A percentile compares a stretch with the other conserved stretches of the same genome.
phyloP scores from a whole-genome alignment of 176 grass and related monocot genomes.

The Eleusine indica region DNA sequence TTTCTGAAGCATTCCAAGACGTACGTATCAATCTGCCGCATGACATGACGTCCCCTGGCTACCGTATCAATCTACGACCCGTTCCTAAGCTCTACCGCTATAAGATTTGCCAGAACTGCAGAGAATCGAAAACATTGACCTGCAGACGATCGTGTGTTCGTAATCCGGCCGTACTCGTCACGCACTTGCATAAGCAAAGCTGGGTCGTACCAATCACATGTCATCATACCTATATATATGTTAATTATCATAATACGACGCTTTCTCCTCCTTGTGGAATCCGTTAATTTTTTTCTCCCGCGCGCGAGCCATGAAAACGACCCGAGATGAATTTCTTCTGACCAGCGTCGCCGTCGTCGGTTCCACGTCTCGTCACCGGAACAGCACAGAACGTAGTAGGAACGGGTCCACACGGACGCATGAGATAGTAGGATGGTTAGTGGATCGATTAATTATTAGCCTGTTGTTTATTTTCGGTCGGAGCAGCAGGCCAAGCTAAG shows the following conservation, averaged over 20 bases:
- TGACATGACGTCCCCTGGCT: neutral
- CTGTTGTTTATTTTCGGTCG: constrained; percentile 33
- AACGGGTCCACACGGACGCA: constrained; percentile 30
- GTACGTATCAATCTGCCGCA: neutral
- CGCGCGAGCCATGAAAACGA: constrained; percentile 6
- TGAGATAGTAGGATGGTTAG: neutral
- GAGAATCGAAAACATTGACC: neutral
- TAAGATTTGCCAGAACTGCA: neutral
- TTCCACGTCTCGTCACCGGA: constrained; percentile 33
- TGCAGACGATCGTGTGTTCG: neutral
- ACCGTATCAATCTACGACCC: too few relatives aligned
- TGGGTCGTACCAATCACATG: neutral
- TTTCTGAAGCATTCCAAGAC: neutral
- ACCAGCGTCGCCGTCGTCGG: neutral
- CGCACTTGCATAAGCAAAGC: neutral
- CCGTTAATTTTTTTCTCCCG: neutral
- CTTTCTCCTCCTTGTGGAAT: neutral
- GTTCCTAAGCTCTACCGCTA: neutral
- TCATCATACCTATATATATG: too few relatives aligned
- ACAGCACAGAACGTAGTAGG: neutral
- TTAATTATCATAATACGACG: neutral
- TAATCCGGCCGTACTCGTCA: neutral
- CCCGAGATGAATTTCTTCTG: neutral
- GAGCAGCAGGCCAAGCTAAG: too few relatives aligned
- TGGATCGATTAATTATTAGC: too few relatives aligned